phyloP scores from a whole-genome alignment of 148 eudicot species.

The Nepenthes gracilis region DNA sequence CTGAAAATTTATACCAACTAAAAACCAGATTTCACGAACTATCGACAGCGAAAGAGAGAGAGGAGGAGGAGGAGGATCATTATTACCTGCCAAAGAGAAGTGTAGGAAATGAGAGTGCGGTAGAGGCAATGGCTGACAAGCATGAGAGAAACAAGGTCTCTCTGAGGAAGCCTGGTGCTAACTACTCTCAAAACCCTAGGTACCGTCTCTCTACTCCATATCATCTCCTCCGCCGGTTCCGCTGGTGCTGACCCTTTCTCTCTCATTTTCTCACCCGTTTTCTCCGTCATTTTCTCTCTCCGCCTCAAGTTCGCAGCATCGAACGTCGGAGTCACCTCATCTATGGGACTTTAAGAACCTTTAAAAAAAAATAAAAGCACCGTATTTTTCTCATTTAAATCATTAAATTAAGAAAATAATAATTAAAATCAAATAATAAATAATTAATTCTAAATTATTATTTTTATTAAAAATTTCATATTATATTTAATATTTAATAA shows the following conservation, averaged over 20 bases:
- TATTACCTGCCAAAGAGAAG: slow-evolving; percentile 70
- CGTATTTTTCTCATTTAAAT: no score
- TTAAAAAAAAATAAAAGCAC: no score
- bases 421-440: no score
- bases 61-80: not conserved
- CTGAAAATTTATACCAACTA: no score
- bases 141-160: slow-evolving; percentile 57
- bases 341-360: no score
- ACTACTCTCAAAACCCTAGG: slow-evolving; percentile 64
- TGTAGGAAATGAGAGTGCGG: slow-evolving; percentile 55
- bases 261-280: not conserved
- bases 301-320: no score
- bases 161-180: slow-evolving; percentile 54
- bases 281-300: not conserved
- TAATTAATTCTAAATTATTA: no score
- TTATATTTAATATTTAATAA: no score
- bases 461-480: no score
- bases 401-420: no score
- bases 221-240: slow-evolving; percentile 9
- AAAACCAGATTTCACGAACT: no score
- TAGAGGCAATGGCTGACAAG: slow-evolving; percentile 51
- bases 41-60: not conserved
- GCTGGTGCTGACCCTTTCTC: not conserved
- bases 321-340: no score
- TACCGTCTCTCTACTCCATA: slow-evolving; percentile 58